A percentile compares a stretch with the other conserved stretches of the same genome.
phyloP scores from a whole-genome alignment of 2,329 filamentous ascomycete genomes.

The Neopestalotiopsis clavispora region DNA sequence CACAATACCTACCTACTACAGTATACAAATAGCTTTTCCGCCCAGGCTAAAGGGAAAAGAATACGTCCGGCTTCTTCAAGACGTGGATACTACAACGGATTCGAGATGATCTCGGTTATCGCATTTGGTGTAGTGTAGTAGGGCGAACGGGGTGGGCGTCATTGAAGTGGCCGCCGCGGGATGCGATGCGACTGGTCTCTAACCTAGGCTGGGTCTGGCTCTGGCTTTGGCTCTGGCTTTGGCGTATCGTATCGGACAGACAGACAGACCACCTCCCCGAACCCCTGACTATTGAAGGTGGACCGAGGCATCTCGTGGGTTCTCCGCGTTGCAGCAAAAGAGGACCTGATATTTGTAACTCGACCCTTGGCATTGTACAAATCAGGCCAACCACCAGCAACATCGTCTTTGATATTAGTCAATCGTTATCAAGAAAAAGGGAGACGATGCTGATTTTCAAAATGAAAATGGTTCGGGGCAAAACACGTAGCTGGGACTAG shows the following conservation, averaged over 20 bases:
- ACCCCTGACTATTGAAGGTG: neutral
- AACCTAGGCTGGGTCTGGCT: constrained; percentile 17
- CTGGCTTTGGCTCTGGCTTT: neutral
- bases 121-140: neutral
- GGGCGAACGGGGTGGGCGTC: neutral
- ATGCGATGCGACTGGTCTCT: neutral
- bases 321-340: neutral
- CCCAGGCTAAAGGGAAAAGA: too few species aligned
- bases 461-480: neutral
- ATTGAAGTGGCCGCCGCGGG: neutral
- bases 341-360: neutral
- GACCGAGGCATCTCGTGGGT: neutral
- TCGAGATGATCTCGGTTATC: neutral
- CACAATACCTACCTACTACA: too few species aligned
- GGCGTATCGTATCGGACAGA: neutral
- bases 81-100: too few species aligned
- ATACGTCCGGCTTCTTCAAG: too few species aligned
- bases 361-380: neutral
- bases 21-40: too few species aligned
- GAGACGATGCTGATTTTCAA: neutral
- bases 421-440: neutral
- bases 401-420: neutral
- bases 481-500: neutral
- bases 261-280: neutral
- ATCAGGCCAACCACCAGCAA: neutral